Conservation (phyloP, 2,329 filamentous ascomycete species). For the Drechslerella dactyloides region DNA sequence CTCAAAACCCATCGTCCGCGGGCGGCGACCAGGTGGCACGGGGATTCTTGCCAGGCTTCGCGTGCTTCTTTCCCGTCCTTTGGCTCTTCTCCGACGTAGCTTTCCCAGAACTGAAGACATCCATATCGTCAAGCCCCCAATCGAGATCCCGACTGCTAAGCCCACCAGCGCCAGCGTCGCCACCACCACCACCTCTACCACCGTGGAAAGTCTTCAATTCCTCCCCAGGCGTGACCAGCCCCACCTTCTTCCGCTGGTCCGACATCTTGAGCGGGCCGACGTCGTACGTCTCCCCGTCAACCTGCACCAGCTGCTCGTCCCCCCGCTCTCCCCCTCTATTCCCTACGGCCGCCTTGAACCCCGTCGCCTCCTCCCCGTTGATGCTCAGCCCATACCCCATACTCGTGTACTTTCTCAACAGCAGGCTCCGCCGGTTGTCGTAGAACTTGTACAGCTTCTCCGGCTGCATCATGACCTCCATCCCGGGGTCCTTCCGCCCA, state of each 20-base stretch:
- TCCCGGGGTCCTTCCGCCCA: constrained; percentile 14
- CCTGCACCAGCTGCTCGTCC: constrained; percentile 30
- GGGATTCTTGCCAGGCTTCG: not conserved
- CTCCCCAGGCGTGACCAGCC: not conserved
- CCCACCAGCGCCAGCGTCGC: constrained; percentile 1
- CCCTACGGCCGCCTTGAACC: constrained; percentile 26
- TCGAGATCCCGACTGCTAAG: constrained; percentile 15
- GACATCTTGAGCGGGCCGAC: constrained; percentile 23
- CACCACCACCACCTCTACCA: constrained; percentile 1
- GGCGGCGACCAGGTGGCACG: too few relatives aligned
- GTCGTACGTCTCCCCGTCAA: constrained; percentile 40
- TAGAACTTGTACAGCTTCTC: constrained; percentile 38
- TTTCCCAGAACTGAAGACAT: not conserved
- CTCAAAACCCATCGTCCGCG: too few relatives aligned
- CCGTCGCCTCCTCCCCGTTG: constrained; percentile 9
- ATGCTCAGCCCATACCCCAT: constrained; percentile 23
- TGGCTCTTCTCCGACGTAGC: not conserved
- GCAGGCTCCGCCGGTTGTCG: constrained; percentile 23
- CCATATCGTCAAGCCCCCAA: constrained; percentile 40
- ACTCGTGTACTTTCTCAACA: constrained; percentile 34
- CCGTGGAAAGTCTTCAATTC: constrained; percentile 4
- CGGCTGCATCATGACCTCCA: constrained; percentile 40
- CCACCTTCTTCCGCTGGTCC: not conserved
- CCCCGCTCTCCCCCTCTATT: not conserved
- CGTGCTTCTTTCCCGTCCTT: not conserved